Base-by-base conservation (phyloP, 345 rosid genomes). In the Eucalyptus sideroxylon region DNA sequence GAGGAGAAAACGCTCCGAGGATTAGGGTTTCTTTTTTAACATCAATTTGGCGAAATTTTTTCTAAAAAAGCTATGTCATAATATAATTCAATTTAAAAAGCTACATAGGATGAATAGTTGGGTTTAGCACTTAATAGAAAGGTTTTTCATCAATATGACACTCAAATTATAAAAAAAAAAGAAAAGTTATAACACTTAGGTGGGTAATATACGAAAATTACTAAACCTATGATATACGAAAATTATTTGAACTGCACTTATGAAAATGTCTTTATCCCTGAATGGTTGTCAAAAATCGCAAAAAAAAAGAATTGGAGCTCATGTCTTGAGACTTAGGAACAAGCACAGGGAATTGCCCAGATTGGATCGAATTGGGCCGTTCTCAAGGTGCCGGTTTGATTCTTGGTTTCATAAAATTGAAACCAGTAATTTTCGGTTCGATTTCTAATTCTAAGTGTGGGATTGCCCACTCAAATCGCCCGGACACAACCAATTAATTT, bases 71-170 rank as follows among this genome's bases (percentile, higher is more conserved):
- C 56, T 53, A 53, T 19, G 24, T 53, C 24, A 53, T 53, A 8
- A 53, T 53, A 53, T 53, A 19, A 19, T 53, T 53, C 11, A 53
- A 53, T 53, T 53, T 19, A 19, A 53, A 53, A 53, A 53, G 24
- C 56, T 53, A 17, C 2, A 53, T 53, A 53, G 24, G 23, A 53
- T 53, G 56, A 53, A 53, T 19, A 7, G 23, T 51, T 0, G 1
- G 23, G 23, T 3, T 51, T 51, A 17, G 56, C 56, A 51, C 56
- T 19, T 7, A 53, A 3, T 8, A 53, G 24, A 53, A 53, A 0
- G 4, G 0, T 19, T 19, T 53, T 53, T 53, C 0, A 0, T 3
- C 9, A 4, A 7, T 53, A 53, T 19, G 1, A 2, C 24, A 0
- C 10, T 53, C 1, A 53, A 53, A 0, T 19, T 24, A 53, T 53